phyloP scores from a whole-genome alignment of 2,329 filamentous ascomycete genomes.

The Fusarium dlaminii region DNA sequence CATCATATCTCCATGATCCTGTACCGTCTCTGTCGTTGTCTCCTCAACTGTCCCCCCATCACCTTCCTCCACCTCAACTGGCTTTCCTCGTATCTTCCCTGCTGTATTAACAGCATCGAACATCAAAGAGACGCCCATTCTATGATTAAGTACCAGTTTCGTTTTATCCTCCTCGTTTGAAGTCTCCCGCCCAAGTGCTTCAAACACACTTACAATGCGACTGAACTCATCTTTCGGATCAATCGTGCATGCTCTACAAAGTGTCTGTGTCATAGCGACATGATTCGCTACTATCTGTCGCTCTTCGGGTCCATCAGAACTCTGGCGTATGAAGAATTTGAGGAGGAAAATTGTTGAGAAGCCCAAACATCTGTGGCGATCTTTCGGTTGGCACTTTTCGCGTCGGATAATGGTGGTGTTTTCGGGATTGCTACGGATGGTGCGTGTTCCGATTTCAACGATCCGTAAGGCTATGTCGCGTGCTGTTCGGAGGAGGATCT shows the following conservation, averaged over 20 bases:
- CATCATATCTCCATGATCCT: background rate
- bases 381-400: slow-evolving; percentile 24
- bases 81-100: slow-evolving; percentile 15
- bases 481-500: slow-evolving; percentile 17
- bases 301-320: background rate
- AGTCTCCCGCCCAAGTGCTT: slow-evolving; percentile 3
- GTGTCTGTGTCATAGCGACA: slow-evolving; percentile 11
- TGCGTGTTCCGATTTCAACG: slow-evolving; percentile 14
- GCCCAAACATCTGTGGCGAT: slow-evolving; percentile 20
- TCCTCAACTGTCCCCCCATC: background rate
- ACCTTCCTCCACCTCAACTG: slow-evolving; percentile 3
- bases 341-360: slow-evolving; percentile 33
- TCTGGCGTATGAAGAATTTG: slow-evolving; percentile 23
- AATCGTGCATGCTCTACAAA: slow-evolving; percentile 9
- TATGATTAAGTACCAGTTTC: slow-evolving; percentile 13
- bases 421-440: background rate
- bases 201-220: slow-evolving; percentile 15
- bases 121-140: slow-evolving; percentile 27
- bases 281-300: slow-evolving; percentile 21
- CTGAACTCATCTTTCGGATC: slow-evolving; percentile 22
- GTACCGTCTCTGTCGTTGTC: background rate
- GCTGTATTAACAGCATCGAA: slow-evolving; percentile 21
- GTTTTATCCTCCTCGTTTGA: background rate
- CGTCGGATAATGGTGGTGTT: background rate
- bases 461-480: slow-evolving; percentile 15